Conservation (phyloP, 2,329 filamentous ascomycete species). For the Xylariales sp. region DNA sequence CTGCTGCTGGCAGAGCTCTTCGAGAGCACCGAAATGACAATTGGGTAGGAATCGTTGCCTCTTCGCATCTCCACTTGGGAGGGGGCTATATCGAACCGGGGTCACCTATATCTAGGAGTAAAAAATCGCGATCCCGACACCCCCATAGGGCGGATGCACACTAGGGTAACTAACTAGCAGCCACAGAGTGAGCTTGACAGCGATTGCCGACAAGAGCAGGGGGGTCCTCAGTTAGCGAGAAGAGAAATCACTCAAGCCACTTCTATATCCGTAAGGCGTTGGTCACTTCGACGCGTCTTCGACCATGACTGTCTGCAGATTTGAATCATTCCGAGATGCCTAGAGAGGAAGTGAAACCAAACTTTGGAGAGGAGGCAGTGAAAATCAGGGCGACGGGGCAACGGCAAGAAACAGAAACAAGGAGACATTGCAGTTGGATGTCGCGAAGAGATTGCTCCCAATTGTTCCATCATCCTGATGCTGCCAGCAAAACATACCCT, state of each 20-base stretch:
- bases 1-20: conserved; percentile 8
- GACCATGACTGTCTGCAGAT: conserved; percentile 9
- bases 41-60: conserved; percentile 12
- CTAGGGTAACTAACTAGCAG: conserved; percentile 24
- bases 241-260: conserved; percentile 5
- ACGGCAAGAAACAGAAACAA: not conserved
- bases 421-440: not conserved
- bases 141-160: conserved; percentile 27
- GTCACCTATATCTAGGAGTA: conserved; percentile 28
- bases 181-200: conserved; percentile 26
- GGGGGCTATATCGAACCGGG: conserved; percentile 29
- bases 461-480: not conserved
- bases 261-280: conserved; percentile 15
- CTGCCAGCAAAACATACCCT: too few relatives aligned
- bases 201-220: conserved; percentile 27
- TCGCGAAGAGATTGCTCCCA: not conserved
- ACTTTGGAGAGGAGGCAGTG: not conserved
- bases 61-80: conserved; percentile 27
- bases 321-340: conserved; percentile 3
- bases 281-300: conserved; percentile 13
- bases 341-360: conserved; percentile 8
- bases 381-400: not conserved
- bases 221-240: conserved; percentile 10
- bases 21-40: conserved; percentile 8
- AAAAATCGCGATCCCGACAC: conserved; percentile 27